phyloP scores from a whole-genome alignment of 2,329 filamentous ascomycete genomes.

The Colletotrichum simmondsii region DNA sequence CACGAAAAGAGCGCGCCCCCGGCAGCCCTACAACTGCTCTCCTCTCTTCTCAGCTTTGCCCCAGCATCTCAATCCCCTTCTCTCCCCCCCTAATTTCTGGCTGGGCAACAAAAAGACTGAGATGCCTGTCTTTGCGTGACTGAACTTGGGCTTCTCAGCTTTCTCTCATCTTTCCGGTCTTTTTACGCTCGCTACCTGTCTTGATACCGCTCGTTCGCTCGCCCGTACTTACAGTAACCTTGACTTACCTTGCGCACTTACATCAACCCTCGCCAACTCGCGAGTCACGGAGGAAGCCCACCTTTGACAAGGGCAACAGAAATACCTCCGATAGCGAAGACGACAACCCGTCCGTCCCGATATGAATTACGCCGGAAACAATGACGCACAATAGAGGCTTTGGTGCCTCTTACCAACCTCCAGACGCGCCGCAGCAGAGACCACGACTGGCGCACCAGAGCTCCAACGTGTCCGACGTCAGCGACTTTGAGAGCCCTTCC shows the following conservation, averaged over 20 bases:
- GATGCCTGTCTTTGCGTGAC: conserved; percentile 14
- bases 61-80: conserved; percentile 10
- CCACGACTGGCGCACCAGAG: conserved; percentile 42
- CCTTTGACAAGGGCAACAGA: neutral
- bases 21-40: conserved; percentile 26
- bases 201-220: neutral
- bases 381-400: conserved; percentile 29
- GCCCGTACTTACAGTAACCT: neutral
- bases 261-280: neutral
- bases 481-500: conserved; percentile 40
- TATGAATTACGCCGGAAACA: conserved; percentile 25
- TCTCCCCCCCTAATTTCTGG: conserved; percentile 5
- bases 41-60: conserved; percentile 25
- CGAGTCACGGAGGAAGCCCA: neutral
- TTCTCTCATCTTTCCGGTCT: neutral
- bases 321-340: neutral
- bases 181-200: neutral
- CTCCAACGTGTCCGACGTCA: conserved; percentile 48
- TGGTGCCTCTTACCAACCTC: conserved; percentile 43
- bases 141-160: neutral
- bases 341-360: conserved; percentile 6
- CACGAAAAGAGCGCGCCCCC: conserved; percentile 5
- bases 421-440: neutral
- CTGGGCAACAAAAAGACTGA: conserved; percentile 9
- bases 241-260: neutral